Evolutionary conservation across 2,329 filamentous ascomycete species (phyloP).

Genomic region (Cryphonectria japonica): DNA sequence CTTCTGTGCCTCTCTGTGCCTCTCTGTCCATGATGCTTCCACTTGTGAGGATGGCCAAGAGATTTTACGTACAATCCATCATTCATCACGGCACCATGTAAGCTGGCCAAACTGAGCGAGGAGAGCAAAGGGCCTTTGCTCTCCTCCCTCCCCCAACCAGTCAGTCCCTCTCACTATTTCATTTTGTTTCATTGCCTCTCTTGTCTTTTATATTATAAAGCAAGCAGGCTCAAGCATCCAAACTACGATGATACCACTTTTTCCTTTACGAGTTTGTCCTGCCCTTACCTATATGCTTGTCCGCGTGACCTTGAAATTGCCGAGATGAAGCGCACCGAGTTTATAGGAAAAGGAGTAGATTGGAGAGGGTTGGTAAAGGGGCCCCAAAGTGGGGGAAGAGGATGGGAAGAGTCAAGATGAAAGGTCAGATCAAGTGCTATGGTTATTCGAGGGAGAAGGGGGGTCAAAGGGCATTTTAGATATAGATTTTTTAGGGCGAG

Average conservation of each 20-base stretch:
- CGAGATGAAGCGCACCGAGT: not conserved
- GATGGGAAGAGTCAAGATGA: not conserved
- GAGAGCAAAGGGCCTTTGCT: not conserved
- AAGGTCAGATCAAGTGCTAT: no score
- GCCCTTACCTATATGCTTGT: not conserved
- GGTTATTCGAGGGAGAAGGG: no score
- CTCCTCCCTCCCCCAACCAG: not conserved
- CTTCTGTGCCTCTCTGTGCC: no score
- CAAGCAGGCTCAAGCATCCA: conserved; percentile 14
- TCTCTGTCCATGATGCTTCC: not conserved
- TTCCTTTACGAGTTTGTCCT: not conserved
- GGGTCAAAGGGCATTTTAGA: no score
- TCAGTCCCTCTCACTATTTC: no score
- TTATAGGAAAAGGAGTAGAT: no score
- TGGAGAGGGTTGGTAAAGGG: not conserved
- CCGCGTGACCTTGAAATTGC: no score
- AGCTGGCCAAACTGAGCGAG: not conserved
- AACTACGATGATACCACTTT: conserved; percentile 8
- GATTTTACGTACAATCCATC: not conserved
- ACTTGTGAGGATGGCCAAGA: not conserved
- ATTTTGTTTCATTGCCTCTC: not conserved
- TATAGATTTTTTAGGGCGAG: no score
- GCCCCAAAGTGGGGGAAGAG: not conserved
- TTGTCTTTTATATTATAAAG: conserved; percentile 6
- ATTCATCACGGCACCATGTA: not conserved